Percentiles rank a stretch among this genome's conserved stretches.
These are phyloP conservation scores for Rhazya stricta DNA, from an alignment of 257 asterid species.

Conservation along the genomic window DNA sequence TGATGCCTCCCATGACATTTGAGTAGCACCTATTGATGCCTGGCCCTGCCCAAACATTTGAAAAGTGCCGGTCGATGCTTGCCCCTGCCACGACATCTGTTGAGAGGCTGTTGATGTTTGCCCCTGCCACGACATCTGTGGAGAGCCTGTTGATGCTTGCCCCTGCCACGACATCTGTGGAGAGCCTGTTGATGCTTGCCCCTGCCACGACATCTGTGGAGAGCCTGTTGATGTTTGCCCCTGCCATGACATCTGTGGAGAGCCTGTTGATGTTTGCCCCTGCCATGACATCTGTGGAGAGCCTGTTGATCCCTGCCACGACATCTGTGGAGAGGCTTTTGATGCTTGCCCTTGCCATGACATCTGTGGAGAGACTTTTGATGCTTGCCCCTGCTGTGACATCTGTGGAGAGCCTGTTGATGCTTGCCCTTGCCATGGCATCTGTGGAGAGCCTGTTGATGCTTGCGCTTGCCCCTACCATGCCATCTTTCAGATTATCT, in stretches of 20 bases:
- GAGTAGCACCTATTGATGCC: not conserved
- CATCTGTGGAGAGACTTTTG: not conserved
- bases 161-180: not conserved
- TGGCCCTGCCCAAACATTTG: not conserved
- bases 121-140: not conserved
- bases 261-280: not conserved
- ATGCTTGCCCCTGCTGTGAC: not conserved
- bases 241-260: constrained; percentile 4
- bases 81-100: not conserved
- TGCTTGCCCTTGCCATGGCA: not conserved
- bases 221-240: not conserved
- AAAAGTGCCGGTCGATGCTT: not conserved
- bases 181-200: not conserved
- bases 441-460: not conserved
- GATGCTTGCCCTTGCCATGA: not conserved
- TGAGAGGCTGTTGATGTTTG: not conserved
- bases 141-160: not conserved
- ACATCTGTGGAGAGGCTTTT: no score
- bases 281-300: not conserved
- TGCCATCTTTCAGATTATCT: not conserved
- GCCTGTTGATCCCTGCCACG: no score
- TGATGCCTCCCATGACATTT: not conserved
- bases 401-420: not conserved
- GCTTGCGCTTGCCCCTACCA: no score
- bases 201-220: not conserved